Base-by-base conservation (phyloP, 768 basidiomycete species). In the Amanita thiersii region DNA sequence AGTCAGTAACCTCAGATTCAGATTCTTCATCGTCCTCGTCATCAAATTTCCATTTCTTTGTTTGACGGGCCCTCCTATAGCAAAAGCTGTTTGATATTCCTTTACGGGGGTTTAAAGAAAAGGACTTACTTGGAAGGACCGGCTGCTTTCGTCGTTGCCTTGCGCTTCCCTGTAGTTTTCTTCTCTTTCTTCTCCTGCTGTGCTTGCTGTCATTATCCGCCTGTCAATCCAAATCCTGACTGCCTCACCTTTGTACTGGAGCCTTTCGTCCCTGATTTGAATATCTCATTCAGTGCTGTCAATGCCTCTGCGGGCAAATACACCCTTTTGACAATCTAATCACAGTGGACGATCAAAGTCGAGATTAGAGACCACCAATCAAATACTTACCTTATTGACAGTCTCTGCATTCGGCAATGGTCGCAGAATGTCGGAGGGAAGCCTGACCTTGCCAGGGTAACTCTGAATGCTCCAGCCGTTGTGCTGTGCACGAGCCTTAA, bases 351-450 rank as follows among this genome's bases (percentile, higher is more conserved):
- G 7, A 12, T n/a, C 21, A 14, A 32, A 15, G 9, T 32, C 19
- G 14, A 17, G 37, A 18, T 31, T 10, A 30, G 30, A 24, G 15
- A 42, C 18, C 4, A 11, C 19, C 17, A 9, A 3, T 19, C 37
- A 28, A 15, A 17, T 1, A 25, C 46, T 14, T 39, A 78, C 87
- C 72, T 81, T 70, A 44, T 77, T 77, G 1, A 74, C 74, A 0
- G 75, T 75, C 32, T 86, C 87, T 2, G 72, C 57, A 49, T 61
- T 79, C 1, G 82, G 79, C 35, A 92, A 64, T 1, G 80, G 64
- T 20, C 78, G 73, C 46, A 98, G 72, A 35, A 96, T 87, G 56
- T 96, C 92, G 10, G 69, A 55, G 0, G 92, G 94, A 14, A 97
- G 59, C 48, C 76, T 75, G 32, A 93, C 61, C 54, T 84, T 84